phyloP scores from a whole-genome alignment of 116 monocot species.

The Posidonia oceanica region DNA sequence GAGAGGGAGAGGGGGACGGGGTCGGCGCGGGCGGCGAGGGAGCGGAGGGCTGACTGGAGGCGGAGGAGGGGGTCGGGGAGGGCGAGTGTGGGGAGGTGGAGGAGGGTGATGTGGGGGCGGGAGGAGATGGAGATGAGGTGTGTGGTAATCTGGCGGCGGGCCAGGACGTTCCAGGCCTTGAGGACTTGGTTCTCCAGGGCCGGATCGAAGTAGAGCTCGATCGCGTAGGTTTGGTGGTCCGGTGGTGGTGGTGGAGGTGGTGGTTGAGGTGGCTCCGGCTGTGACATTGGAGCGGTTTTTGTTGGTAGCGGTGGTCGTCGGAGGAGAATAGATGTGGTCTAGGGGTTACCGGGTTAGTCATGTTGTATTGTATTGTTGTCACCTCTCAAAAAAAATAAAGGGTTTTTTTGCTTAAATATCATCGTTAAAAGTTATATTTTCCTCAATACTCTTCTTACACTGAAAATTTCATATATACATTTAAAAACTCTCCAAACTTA shows the following conservation, averaged over 20 bases:
- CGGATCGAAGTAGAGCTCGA: constrained; percentile 92
- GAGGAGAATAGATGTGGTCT: no score
- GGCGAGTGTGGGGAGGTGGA: constrained; percentile 36
- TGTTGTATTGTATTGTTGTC: no score
- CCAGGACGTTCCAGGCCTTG: constrained; percentile 90
- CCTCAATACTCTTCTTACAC: no score
- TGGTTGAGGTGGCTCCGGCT: not conserved
- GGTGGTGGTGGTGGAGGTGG: not conserved
- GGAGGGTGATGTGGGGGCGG: constrained; percentile 81
- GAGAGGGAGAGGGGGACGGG: constrained; percentile 66
- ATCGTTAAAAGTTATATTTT: no score
- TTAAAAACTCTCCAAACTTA: no score
- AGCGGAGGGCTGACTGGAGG: constrained; percentile 30
- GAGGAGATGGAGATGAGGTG: constrained; percentile 67
- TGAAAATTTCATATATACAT: no score
- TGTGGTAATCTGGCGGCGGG: constrained; percentile 86
- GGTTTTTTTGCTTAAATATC: no score
- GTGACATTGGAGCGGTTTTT: no score
- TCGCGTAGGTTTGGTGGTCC: constrained; percentile 19
- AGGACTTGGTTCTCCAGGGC: constrained; percentile 89
- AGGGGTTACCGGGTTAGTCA: no score
- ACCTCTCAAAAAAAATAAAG: no score
- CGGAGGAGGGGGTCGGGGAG: constrained; percentile 31
- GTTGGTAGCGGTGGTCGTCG: no score
- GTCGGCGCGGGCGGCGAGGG: constrained; percentile 47